Evolutionary conservation across 2,329 filamentous ascomycete genomes (phyloP).

Genomic region (Nannizziopsis arthrosporioides): DNA sequence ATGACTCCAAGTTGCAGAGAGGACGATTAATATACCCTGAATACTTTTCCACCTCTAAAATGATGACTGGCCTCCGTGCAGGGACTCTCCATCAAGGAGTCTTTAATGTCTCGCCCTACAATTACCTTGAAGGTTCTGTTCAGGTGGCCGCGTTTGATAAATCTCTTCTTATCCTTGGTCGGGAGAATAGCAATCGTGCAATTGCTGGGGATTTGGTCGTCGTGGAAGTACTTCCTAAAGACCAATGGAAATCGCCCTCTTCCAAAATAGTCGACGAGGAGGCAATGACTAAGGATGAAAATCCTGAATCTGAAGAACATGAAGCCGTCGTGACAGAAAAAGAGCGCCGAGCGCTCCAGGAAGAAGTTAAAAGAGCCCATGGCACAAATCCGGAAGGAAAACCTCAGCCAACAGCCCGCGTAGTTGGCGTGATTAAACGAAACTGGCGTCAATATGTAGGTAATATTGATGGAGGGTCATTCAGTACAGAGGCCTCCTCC

Average conservation of each 20-base stretch:
- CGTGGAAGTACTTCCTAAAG: slow-evolving; percentile 80
- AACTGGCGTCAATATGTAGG: slow-evolving; percentile 99
- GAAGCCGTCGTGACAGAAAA: slow-evolving; percentile 74
- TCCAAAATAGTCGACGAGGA: slow-evolving; percentile 95
- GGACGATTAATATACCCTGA: slow-evolving; percentile 72
- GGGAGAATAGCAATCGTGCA: slow-evolving; percentile 91
- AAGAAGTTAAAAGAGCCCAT: slow-evolving; percentile 80
- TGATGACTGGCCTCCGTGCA: slow-evolving; percentile 86
- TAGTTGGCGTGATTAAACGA: slow-evolving; percentile 84
- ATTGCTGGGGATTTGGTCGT: slow-evolving; percentile 88
- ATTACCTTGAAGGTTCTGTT: slow-evolving; percentile 89
- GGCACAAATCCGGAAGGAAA: slow-evolving; percentile 62
- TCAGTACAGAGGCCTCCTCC: slow-evolving; percentile 59
- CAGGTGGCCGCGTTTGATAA: slow-evolving; percentile 85
- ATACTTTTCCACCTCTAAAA: slow-evolving; percentile 76
- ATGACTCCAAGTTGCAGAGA: slow-evolving; percentile 52
- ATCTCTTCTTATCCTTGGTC: slow-evolving; percentile 71
- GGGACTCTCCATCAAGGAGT: slow-evolving; percentile 85
- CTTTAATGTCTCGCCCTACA: slow-evolving; percentile 95
- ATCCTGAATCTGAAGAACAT: slow-evolving; percentile 66
- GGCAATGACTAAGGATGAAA: slow-evolving; percentile 80
- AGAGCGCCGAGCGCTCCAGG: slow-evolving; percentile 75
- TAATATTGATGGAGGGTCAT: slow-evolving; percentile 79
- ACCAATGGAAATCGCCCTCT: slow-evolving; percentile 94
- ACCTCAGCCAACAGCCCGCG: slow-evolving; percentile 78